Conservation (phyloP, 1,139 yeast species). For the Pichia sp. region DNA sequence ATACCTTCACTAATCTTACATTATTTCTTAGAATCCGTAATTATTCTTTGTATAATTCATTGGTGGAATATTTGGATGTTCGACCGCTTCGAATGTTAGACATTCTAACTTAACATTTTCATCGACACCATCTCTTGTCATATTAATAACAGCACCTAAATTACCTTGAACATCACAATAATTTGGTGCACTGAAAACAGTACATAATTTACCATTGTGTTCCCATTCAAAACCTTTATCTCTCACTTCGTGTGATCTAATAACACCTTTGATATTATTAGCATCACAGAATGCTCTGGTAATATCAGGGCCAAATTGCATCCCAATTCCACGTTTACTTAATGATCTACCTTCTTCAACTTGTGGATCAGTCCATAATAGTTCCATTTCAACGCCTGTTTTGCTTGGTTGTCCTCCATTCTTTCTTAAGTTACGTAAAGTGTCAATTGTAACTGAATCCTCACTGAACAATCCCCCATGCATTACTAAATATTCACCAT, state of each 20-base stretch:
- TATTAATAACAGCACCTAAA: slow-evolving; percentile 78
- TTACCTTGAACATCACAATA: slow-evolving; percentile 92
- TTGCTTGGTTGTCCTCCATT: slow-evolving; percentile 84
- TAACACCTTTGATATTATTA: slow-evolving; percentile 70
- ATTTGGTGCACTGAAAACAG: slow-evolving; percentile 96
- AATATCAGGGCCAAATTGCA: slow-evolving; percentile 95
- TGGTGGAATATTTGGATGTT: slow-evolving; percentile 88
- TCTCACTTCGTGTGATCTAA: slow-evolving; percentile 93
- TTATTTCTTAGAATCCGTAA: slow-evolving; percentile 21
- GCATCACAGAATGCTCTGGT: slow-evolving; percentile 69
- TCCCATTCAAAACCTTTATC: slow-evolving; percentile 86
- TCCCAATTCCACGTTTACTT: slow-evolving; percentile 90
- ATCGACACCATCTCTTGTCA: slow-evolving; percentile 28
- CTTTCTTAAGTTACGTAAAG: slow-evolving; percentile 49
- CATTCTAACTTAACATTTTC: slow-evolving; percentile 43
- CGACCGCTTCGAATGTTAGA: slow-evolving; percentile 67
- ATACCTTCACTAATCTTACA: background rate
- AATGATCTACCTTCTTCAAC: slow-evolving; percentile 69
- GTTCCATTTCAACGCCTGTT: slow-evolving; percentile 91
- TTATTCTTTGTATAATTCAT: slow-evolving; percentile 84
- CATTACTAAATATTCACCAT: slow-evolving; percentile 72
- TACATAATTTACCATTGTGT: slow-evolving; percentile 77
- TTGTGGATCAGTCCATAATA: slow-evolving; percentile 98
- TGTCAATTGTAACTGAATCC: slow-evolving; percentile 63
- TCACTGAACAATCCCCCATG: slow-evolving; percentile 94